Evolutionary conservation across 106 monocot species (phyloP), one percentile per base, ranked within the genome.

Genomic region (Platanthera guangdongensis): DNA sequence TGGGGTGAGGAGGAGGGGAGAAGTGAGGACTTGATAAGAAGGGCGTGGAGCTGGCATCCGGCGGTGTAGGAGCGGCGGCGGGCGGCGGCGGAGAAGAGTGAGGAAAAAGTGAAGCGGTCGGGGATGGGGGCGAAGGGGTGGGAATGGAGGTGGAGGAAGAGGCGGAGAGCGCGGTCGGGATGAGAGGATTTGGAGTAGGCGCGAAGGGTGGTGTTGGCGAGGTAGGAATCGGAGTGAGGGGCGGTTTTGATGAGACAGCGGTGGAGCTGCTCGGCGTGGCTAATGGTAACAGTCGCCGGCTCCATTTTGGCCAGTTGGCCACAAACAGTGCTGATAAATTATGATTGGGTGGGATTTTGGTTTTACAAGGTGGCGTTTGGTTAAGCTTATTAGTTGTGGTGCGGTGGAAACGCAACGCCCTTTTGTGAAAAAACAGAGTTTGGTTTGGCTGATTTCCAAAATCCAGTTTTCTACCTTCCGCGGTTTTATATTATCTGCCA

Each of bases 41-140:
- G 21, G 51, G 80, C 73, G 52, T 80, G 80, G 74, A 80, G 63
- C 30, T 80, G 80, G 65, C 32, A 39, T 39, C 74, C 51, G 5
- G 13, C 4, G 65, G 74, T 16, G 25, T 7, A 64, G 45, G 74
- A 74, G 19, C 67, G 19, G 74, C 52, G 67, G 57, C 64, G 73
- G 47, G 64, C 70, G 51, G 80, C 74, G 46, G 62, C 77, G 18
- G 78, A 74, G 52, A 80, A 52, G 47, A 79, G 78, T 19, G 72
- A 7, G 16, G 78, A 47, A 72, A 79, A 22, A 54, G 70, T 54
- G 70, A 71, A 47, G 68, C n/a, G 47, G 46, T 53, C 53, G 28
- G 77, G 30, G 77, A 28, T 13, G 32, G 51, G 65, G 51, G 22
- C 30, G 52, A 52, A 25, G 54, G 55, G 50, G 3, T 6, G 45